These are phyloP conservation scores for Coprinopsis cinerea DNA, from an alignment of 768 basidiomycete genomes.

Conservation along the genomic window DNA sequence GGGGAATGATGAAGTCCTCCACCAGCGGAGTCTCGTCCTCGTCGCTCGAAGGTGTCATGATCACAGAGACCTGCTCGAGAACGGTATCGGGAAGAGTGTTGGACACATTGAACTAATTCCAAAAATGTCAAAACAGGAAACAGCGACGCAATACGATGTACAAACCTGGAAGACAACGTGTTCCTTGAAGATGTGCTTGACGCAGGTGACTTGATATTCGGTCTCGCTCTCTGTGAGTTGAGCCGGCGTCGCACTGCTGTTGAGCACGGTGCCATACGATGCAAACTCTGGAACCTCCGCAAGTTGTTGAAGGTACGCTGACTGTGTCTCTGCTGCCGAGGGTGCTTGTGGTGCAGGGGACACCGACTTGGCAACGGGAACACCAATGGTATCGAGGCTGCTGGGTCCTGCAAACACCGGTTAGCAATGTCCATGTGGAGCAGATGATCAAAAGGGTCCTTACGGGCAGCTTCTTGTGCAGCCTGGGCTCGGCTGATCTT, in stretches of 20 bases:
- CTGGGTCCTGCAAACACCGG: conserved; percentile 60
- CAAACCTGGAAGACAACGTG: conserved; percentile 98
- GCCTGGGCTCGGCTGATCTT: conserved; percentile 94
- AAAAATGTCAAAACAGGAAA: background rate
- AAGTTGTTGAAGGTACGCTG: conserved; percentile 81
- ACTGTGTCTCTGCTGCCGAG: conserved; percentile 84
- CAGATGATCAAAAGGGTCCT: conserved; percentile 23
- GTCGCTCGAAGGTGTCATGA: conserved; percentile 86
- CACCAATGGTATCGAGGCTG: conserved; percentile 78
- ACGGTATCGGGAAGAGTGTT: conserved; percentile 96
- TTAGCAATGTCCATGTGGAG: too few relatives aligned
- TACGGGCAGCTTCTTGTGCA: conserved; percentile 82
- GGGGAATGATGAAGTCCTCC: conserved; percentile 93
- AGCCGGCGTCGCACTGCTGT: conserved; percentile 71
- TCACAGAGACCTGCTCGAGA: conserved; percentile 87
- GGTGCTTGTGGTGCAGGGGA: conserved; percentile 63
- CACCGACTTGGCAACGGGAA: conserved; percentile 54
- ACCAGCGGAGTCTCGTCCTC: conserved; percentile 67
- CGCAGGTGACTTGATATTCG: conserved; percentile 94
- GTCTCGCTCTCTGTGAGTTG: conserved; percentile 96
- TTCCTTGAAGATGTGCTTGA: conserved; percentile 95
- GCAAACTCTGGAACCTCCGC: conserved; percentile 81
- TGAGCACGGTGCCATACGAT: conserved; percentile 79
- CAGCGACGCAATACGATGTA: conserved; percentile 20
- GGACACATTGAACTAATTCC: conserved; percentile 84